Evolutionary conservation across 1,284 basidiomycete genomes (phyloP).

Genomic region (Cryptococcus amylolentus): DNA sequence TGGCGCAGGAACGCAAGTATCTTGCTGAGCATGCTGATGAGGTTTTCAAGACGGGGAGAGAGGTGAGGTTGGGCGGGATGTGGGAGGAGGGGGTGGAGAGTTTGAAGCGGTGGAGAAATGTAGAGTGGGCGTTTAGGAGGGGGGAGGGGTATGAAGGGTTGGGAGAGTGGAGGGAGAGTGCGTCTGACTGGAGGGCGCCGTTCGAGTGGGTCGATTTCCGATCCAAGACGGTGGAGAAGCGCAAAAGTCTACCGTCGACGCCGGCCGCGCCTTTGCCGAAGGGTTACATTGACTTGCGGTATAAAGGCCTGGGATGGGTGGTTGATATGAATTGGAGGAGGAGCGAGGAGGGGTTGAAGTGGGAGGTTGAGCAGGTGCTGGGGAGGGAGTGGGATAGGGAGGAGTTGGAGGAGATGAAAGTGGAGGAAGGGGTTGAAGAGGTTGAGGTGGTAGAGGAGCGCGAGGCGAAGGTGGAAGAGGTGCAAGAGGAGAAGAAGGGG

Average conservation of each 20-base stretch:
- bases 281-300: constrained; percentile 33
- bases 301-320: constrained; percentile 35
- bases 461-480: background rate
- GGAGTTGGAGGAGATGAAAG: background rate
- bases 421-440: background rate
- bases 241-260: background rate
- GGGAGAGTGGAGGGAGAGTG: background rate
- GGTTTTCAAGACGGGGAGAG: background rate
- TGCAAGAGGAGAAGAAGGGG: background rate
- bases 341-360: constrained; percentile 34
- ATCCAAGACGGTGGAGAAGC: background rate
- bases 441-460: background rate
- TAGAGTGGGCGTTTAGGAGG: too few relatives aligned
- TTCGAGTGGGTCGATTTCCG: background rate
- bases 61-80: background rate
- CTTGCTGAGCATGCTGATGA: background rate
- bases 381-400: constrained; percentile 11
- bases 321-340: constrained; percentile 38
- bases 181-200: background rate
- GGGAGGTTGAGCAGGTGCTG: constrained; percentile 31
- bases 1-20: background rate
- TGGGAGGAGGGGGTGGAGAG: background rate
- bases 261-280: background rate
- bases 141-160: background rate
- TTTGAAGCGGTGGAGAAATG: background rate